phyloP scores from a whole-genome alignment of 1,284 basidiomycete species.

The Sporisorium sorghi region DNA sequence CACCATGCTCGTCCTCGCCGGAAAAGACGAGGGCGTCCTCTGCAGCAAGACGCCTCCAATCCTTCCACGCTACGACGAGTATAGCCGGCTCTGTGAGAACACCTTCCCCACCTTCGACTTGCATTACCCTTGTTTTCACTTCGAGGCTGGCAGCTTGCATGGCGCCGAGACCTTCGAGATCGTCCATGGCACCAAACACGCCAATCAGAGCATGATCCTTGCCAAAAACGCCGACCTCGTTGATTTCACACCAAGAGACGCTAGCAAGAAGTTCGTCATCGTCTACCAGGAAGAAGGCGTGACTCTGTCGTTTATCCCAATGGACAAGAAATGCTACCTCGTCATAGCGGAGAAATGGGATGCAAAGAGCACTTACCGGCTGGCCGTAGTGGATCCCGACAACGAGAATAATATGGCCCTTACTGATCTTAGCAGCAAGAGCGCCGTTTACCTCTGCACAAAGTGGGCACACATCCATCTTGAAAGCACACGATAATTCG shows the following conservation, averaged over 20 bases:
- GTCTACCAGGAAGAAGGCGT: not conserved
- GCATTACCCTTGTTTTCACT: not conserved
- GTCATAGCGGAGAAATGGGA: not conserved
- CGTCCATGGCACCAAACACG: not conserved
- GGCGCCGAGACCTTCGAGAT: not conserved
- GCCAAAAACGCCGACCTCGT: slow-evolving; percentile 1
- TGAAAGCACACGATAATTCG: not conserved
- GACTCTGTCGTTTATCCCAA: not conserved
- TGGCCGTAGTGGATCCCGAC: not conserved
- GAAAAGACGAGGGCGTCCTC: not conserved
- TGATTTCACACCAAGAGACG: not conserved
- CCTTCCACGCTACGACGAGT: not conserved
- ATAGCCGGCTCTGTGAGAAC: not conserved
- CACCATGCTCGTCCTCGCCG: not conserved
- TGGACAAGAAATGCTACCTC: not conserved
- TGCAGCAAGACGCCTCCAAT: not conserved
- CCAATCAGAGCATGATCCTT: not conserved
- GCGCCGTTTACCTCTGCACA: not conserved
- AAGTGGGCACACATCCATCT: slow-evolving; percentile 8
- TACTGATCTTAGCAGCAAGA: not conserved
- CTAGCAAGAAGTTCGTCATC: not conserved
- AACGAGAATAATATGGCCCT: not conserved
- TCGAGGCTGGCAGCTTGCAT: not conserved
- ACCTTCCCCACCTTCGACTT: not conserved
- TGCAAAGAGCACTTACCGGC: not conserved